A percentile compares a stretch with the other conserved stretches of the same genome.
These are phyloP conservation scores for Wakefieldia striispora DNA, from an alignment of 768 basidiomycete species.

Conservation along the genomic window DNA sequence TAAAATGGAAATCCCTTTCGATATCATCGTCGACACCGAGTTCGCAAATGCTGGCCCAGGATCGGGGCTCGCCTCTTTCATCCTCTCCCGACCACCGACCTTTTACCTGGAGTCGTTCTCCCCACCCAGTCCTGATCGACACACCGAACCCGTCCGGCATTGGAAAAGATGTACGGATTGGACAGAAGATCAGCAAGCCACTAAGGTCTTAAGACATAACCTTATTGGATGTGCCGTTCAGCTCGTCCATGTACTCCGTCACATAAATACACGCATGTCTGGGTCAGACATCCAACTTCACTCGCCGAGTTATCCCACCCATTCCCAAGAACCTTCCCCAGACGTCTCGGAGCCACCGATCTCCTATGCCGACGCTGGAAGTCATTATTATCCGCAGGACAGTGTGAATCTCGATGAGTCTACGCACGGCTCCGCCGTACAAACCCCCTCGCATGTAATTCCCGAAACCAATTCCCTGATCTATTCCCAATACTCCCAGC, in stretches of 20 bases:
- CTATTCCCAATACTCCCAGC: conserved; percentile 17
- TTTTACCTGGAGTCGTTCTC: conserved; percentile 62
- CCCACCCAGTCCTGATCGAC: conserved; percentile 28
- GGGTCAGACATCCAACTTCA: conserved; percentile 37
- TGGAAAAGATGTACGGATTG: conserved; percentile 75
- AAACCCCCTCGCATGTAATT: conserved; percentile 4
- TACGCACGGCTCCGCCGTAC: conserved; percentile 8
- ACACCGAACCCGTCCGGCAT: conserved; percentile 32
- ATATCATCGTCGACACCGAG: conserved; percentile 54
- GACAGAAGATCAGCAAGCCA: conserved; percentile 74
- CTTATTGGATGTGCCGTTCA: conserved; percentile 64
- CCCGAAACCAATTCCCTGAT: conserved; percentile 9
- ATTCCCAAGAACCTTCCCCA: conserved; percentile 27
- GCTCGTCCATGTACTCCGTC: conserved; percentile 53
- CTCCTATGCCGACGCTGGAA: conserved; percentile 26
- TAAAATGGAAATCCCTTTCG: conserved; percentile 83
- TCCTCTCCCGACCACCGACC: conserved; percentile 61
- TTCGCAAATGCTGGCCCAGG: conserved; percentile 55
- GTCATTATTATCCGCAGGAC: conserved; percentile 31
- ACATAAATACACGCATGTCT: conserved; percentile 35
- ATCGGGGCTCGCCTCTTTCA: conserved; percentile 58
- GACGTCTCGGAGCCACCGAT: conserved; percentile 39
- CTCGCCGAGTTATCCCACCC: conserved; percentile 35
- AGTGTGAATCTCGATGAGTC: conserved; percentile 16
- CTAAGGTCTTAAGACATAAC: conserved; percentile 59